These are phyloP conservation scores for Chaetothyriales sp. DNA, from an alignment of 2,329 filamentous ascomycete species.

Conservation along the genomic window DNA sequence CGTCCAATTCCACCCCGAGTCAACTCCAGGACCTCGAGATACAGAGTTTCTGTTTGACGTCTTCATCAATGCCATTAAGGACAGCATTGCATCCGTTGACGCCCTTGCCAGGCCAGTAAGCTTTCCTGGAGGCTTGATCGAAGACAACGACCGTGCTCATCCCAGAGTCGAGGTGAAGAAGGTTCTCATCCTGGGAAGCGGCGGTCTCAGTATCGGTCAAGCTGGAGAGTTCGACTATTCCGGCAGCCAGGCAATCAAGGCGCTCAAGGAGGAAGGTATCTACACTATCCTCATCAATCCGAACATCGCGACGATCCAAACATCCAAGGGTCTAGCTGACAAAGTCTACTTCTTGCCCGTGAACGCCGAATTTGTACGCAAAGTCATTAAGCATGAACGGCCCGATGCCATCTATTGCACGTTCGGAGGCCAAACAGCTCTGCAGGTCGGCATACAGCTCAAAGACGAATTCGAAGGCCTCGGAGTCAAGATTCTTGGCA, in stretches of 20 bases:
- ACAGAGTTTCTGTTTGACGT: conserved; percentile 96
- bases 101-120: conserved; percentile 59
- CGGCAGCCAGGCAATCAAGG: conserved; percentile 95
- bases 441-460: conserved; percentile 93
- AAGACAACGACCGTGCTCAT: conserved; percentile 63
- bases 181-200: conserved; percentile 83
- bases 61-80: conserved; percentile 73
- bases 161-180: conserved; percentile 82
- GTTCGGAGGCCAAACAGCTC: conserved; percentile 91
- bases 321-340: conserved; percentile 90
- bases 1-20: conserved; percentile 98
- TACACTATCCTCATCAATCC: conserved; percentile 98
- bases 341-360: conserved; percentile 98
- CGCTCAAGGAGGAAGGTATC: conserved; percentile 91
- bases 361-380: conserved; percentile 91
- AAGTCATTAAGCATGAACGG: conserved; percentile 87
- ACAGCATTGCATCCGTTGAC: conserved; percentile 53
- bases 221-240: conserved; percentile 99
- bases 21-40: conserved; percentile 84
- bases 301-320: conserved; percentile 97
- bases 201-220: conserved; percentile 92
- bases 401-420: conserved; percentile 96
- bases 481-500: conserved; percentile 88
- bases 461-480: conserved; percentile 92
- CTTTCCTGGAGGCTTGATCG: conserved; percentile 73